These are phyloP conservation scores for Trypanosoma caninum DNA, from an alignment of 208 protist genomes.

Conservation along the genomic window DNA sequence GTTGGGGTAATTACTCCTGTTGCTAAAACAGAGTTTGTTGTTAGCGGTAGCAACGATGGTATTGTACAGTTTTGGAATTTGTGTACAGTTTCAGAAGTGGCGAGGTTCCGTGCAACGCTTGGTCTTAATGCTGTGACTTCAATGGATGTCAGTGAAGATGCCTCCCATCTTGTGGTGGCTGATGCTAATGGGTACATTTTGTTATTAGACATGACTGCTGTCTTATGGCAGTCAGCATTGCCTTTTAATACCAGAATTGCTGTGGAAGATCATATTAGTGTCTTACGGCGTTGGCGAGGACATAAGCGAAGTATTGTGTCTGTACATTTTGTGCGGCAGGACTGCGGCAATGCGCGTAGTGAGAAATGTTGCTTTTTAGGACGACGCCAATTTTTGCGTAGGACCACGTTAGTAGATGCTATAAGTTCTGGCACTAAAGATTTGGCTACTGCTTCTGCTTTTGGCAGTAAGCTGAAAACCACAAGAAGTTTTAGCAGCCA, in stretches of 20 bases:
- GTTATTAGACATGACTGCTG: slow-evolving; percentile 47
- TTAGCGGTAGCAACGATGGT: slow-evolving; percentile 72
- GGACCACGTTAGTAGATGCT: background rate
- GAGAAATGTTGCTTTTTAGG: background rate
- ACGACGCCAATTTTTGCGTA: background rate
- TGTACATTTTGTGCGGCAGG: slow-evolving; percentile 30
- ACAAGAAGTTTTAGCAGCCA: background rate
- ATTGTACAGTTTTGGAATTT: slow-evolving; percentile 83
- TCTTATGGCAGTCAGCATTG: slow-evolving; percentile 11
- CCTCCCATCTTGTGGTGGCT: slow-evolving; percentile 39
- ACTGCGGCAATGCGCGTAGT: background rate
- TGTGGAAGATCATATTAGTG: slow-evolving; percentile 25
- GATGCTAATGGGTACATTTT: slow-evolving; percentile 57
- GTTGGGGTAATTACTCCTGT: slow-evolving; percentile 39
- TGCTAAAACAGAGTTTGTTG: slow-evolving; percentile 35
- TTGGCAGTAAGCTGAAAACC: background rate
- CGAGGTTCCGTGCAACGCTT: slow-evolving; percentile 61
- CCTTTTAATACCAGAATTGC: slow-evolving; percentile 21
- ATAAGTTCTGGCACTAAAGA: no score
- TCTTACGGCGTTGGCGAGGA: slow-evolving; percentile 74
- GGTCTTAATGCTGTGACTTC: slow-evolving; percentile 53
- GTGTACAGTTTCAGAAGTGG: slow-evolving; percentile 44
- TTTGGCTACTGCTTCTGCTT: no score
- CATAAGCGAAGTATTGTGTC: slow-evolving; percentile 51
- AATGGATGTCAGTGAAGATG: slow-evolving; percentile 27